These are phyloP conservation scores for Zygotorulaspora danielsina DNA, from an alignment of 805 yeast genomes.

Conservation along the genomic window DNA sequence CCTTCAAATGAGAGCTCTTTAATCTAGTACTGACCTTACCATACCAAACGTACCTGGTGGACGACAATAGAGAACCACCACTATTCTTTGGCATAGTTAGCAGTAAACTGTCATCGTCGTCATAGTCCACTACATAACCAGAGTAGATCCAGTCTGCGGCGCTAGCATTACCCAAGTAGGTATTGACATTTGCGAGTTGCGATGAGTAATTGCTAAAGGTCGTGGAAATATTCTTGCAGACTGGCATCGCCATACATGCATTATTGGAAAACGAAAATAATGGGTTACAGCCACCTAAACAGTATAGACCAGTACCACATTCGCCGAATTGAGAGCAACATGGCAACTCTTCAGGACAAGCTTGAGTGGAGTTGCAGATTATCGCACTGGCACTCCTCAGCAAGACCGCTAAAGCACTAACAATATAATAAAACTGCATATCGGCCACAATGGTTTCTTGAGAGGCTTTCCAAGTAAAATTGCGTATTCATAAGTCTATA, in stretches of 20 bases:
- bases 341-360: slow-evolving; percentile 76
- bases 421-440: not conserved
- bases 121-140: slow-evolving; percentile 53
- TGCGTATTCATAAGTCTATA: not conserved
- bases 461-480: too few species aligned
- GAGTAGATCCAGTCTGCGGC: slow-evolving; percentile 63
- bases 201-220: slow-evolving; percentile 38
- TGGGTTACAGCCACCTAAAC: slow-evolving; percentile 88
- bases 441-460: too few species aligned
- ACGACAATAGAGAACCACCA: slow-evolving; percentile 74
- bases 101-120: slow-evolving; percentile 48
- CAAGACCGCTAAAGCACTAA: not conserved
- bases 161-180: slow-evolving; percentile 67
- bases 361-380: slow-evolving; percentile 49
- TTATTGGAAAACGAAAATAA: slow-evolving; percentile 52
- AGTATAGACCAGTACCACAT: slow-evolving; percentile 69
- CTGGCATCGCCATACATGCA: slow-evolving; percentile 85
- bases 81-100: slow-evolving; percentile 76
- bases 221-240: slow-evolving; percentile 50
- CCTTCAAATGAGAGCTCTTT: slow-evolving; percentile 69
- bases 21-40: slow-evolving; percentile 69
- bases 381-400: slow-evolving; percentile 11
- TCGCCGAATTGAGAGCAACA: slow-evolving; percentile 81
- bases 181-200: slow-evolving; percentile 34
- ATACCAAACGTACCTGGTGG: slow-evolving; percentile 80